phyloP scores from a whole-genome alignment of 164 flowering plant species.

The Magnolia kwangsiensis region DNA sequence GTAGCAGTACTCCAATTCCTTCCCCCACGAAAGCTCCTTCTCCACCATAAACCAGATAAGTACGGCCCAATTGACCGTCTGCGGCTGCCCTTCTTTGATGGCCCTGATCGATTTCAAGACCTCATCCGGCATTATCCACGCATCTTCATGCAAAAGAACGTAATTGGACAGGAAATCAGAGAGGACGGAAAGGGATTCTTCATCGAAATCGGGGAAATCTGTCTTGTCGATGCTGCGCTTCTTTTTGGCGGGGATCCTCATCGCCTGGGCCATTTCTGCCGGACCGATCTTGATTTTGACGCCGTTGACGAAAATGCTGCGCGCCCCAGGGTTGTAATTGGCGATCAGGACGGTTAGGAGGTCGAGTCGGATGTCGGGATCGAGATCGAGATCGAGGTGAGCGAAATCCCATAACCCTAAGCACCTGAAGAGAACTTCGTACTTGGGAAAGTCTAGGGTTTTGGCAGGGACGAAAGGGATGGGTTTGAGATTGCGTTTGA shows the following conservation, averaged over 20 bases:
- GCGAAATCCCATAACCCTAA: slow-evolving; percentile 86
- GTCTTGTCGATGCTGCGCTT: slow-evolving; percentile 13
- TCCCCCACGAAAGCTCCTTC: slow-evolving; percentile 60
- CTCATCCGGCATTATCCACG: slow-evolving; percentile 68
- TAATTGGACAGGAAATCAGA: slow-evolving; percentile 65
- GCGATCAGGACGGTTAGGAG: slow-evolving; percentile 54
- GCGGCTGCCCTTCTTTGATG: slow-evolving; percentile 64
- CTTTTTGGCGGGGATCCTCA: slow-evolving; percentile 64
- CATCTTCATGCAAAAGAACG: slow-evolving; percentile 65
- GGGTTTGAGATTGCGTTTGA: slow-evolving; percentile 35
- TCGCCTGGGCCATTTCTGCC: slow-evolving; percentile 62
- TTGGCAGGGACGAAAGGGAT: slow-evolving; percentile 57
- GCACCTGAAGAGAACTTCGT: slow-evolving; percentile 47
- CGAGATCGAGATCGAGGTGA: slow-evolving; percentile 64
- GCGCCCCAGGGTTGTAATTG: slow-evolving; percentile 20
- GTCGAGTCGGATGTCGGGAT: slow-evolving; percentile 42
- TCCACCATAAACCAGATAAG: slow-evolving; percentile 92
- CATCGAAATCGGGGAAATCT: slow-evolving; percentile 26
- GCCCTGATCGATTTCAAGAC: slow-evolving; percentile 35
- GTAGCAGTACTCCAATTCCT: slow-evolving; percentile 31
- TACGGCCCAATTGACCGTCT: slow-evolving; percentile 74
- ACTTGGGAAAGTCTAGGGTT: slow-evolving; percentile 44
- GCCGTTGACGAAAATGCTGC: slow-evolving; percentile 48
- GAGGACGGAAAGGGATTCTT: slow-evolving; percentile 17
- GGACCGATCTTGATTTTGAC: slow-evolving; percentile 41